Percentiles rank a stretch among this genome's conserved stretches.
phyloP scores from a whole-genome alignment of 345 rosid genomes.

The Salix viminalis region DNA sequence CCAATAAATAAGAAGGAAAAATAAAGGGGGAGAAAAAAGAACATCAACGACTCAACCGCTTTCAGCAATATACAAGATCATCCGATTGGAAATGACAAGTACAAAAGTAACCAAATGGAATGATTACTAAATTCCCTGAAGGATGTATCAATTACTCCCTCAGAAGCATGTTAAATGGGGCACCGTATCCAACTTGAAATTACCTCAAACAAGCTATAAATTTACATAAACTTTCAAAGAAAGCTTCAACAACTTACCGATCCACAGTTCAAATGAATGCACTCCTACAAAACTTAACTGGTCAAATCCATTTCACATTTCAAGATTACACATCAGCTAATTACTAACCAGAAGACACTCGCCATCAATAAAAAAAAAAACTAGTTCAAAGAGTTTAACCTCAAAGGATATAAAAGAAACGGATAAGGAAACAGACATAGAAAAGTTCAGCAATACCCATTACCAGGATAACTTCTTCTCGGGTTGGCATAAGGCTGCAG shows the following conservation, averaged over 20 bases:
- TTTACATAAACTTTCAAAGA: not conserved
- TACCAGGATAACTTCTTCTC: constrained; percentile 74
- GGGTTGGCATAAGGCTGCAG: constrained; percentile 94
- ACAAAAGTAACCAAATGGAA: not conserved
- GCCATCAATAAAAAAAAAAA: not conserved
- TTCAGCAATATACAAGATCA: not conserved
- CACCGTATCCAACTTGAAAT: not conserved
- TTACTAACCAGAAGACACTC: not conserved
- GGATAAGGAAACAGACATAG: not conserved
- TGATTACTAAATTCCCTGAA: not conserved
- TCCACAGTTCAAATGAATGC: not conserved
- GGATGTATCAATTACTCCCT: not conserved
- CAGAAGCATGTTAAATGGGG: not conserved
- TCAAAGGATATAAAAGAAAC: not conserved
- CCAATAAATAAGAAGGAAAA: too few relatives aligned
- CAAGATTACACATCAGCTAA: not conserved
- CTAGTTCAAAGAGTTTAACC: not conserved
- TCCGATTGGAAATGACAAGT: not conserved
- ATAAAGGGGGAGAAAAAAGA: not conserved
- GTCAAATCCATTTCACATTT: not conserved
- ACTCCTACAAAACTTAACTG: not conserved
- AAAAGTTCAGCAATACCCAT: constrained; percentile 15
- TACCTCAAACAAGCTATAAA: not conserved
- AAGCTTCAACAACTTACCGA: not conserved
- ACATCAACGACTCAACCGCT: not conserved